Evolutionary conservation across 2,329 filamentous ascomycete genomes (phyloP), one percentile per base, ranked within the genome.

Genomic region (Aspergillus intermedius): DNA sequence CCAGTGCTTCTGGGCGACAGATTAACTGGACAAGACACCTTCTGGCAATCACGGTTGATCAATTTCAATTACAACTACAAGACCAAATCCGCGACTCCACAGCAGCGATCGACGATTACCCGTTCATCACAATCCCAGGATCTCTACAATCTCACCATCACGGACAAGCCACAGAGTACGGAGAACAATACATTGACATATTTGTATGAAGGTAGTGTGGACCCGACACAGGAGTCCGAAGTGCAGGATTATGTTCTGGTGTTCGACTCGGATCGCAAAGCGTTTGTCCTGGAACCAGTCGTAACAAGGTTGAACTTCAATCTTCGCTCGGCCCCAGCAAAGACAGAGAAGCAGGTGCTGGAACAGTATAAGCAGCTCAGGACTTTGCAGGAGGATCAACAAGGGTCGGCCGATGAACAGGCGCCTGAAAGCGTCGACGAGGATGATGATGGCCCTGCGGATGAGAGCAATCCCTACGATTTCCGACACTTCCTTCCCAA

Each of bases 291-390:
- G 47, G 89, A 96, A 71, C 83, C 82, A 45, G 75, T 96, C 47
- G 82, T 88, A 63, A 86, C 84, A n/a, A 83, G 84, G 35, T 86
- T 95, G 69, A 84, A 88, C 61, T 91, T 95, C 84, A 96, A 95
- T 67, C 72, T 95, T 47, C 82, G 80, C 46, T 81, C 78, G 48
- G 82, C 82, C 12, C 87, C 86, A 2, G 79, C 77, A 55, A 84
- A 85, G 59, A 73, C 76, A 47, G 81, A 88, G 46, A 78, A 80
- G 25, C 81, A 78, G 59, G 74, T 94, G 37, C 77, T 80, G 43
- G 77, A 81, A 44, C 77, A 84, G 60, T 83, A 88, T 62, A 76
- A 82, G 8, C 87, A 88, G 51, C 76, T 93, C 34, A 74, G 70
- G 23, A 65, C 64, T 19, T 47, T 67, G 6, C 62, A 64, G 30